Conservation (phyloP, 2,329 filamentous ascomycete genomes). For the Aspergillus puulaauensis region DNA sequence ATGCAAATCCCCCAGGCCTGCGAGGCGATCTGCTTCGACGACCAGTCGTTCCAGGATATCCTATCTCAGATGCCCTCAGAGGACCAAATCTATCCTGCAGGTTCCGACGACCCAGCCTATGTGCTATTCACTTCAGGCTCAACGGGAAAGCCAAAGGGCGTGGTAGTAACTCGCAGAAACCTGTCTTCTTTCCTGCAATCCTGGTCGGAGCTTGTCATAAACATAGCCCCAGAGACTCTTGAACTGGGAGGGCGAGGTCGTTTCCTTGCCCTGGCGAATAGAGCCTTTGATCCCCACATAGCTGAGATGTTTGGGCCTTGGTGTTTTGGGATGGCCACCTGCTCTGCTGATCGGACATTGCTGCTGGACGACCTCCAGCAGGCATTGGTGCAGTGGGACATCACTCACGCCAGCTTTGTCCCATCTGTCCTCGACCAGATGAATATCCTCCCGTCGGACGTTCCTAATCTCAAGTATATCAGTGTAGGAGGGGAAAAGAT, state of each 20-base stretch:
- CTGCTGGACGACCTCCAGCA: background rate
- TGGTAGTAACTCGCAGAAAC: conserved; percentile 73
- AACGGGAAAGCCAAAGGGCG: conserved; percentile 93
- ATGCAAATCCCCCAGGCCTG: conserved; percentile 18
- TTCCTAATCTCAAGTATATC: conserved; percentile 12
- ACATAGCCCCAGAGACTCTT: conserved; percentile 24
- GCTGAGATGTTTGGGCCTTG: conserved; percentile 31
- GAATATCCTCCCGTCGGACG: background rate
- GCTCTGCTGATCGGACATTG: background rate
- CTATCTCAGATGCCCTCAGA: conserved; percentile 18
- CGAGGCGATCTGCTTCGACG: conserved; percentile 22
- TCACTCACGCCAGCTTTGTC: background rate
- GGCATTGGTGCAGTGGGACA: background rate
- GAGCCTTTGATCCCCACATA: conserved; percentile 33
- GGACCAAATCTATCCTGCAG: conserved; percentile 13
- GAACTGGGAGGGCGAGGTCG: conserved; percentile 27
- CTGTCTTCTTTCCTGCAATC: conserved; percentile 31
- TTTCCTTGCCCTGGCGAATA: conserved; percentile 34
- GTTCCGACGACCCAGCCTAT: conserved; percentile 22
- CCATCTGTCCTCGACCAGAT: background rate
- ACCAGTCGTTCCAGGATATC: conserved; percentile 15
- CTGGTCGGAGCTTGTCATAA: conserved; percentile 25
- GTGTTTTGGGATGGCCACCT: conserved; percentile 27
- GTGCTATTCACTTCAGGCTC: conserved; percentile 93
- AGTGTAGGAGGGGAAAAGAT: conserved; percentile 18